Evolutionary conservation across 495 filamentous ascomycete species (phyloP).

Genomic region (Daldinia vernicosa): DNA sequence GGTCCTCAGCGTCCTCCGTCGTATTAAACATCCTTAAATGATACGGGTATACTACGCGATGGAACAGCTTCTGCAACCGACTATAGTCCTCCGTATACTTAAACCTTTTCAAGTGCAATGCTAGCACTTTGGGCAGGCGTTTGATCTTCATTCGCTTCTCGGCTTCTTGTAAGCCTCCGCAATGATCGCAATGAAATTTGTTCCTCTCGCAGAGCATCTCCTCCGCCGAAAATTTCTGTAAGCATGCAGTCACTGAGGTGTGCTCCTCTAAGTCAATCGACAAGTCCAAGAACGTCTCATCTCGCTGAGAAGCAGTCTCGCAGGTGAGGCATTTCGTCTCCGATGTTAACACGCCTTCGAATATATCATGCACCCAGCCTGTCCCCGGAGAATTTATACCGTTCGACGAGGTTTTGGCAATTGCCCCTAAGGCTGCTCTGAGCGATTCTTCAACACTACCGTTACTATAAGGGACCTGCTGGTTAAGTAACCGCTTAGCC

Average conservation of each 20-base stretch:
- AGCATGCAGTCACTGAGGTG: conserved; percentile 93
- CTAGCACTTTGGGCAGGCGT: conserved; percentile 87
- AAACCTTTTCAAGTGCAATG: conserved; percentile 93
- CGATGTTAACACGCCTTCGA: conserved; percentile 92
- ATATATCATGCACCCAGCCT: conserved; percentile 96
- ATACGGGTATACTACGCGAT: conserved; percentile 96
- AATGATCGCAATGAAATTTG: conserved; percentile 98
- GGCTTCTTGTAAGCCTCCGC: conserved; percentile 94
- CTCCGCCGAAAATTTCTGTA: conserved; percentile 94
- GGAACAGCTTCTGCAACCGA: conserved; percentile 93
- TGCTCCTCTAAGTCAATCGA: conserved; percentile 97
- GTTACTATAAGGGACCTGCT: conserved; percentile 51
- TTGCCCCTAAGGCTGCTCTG: conserved; percentile 56
- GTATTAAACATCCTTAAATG: conserved; percentile 97
- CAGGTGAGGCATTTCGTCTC: conserved; percentile 97
- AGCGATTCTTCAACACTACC: conserved; percentile 51
- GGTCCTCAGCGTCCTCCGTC: conserved; percentile 94
- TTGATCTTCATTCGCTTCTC: conserved; percentile 99
- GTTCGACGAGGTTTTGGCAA: conserved; percentile 50
- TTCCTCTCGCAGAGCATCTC: conserved; percentile 99
- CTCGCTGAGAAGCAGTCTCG: conserved; percentile 92
- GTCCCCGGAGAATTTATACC: conserved; percentile 60
- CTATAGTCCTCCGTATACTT: conserved; percentile 97
- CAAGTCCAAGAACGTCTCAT: conserved; percentile 94
- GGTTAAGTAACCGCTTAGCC: conserved; percentile 65